These are phyloP conservation scores for Discostella stelligera DNA, from an alignment of 352 stramenopile genomes.

Conservation along the genomic window DNA sequence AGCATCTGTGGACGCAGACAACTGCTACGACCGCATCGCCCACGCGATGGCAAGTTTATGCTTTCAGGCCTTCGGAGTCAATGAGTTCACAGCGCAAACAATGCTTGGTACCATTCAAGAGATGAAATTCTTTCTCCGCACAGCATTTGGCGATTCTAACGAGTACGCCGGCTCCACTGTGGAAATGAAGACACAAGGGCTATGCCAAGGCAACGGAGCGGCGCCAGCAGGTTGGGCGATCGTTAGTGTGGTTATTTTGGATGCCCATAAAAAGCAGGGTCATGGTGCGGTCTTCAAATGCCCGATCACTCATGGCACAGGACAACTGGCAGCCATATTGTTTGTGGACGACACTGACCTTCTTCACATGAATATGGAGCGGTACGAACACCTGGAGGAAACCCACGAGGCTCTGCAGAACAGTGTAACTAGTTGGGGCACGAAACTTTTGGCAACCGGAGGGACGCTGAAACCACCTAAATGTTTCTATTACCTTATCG, in stretches of 20 bases:
- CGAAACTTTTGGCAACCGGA: slow-evolving; percentile 7
- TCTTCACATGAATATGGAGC: slow-evolving; percentile 14
- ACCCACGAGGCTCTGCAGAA: slow-evolving; percentile 8
- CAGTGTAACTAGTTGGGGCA: slow-evolving; percentile 10
- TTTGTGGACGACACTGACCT: slow-evolving; percentile 22
- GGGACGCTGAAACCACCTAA: slow-evolving; percentile 16
- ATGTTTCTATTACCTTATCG: no score
- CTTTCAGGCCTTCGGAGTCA: slow-evolving; percentile 15
- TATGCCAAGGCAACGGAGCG: slow-evolving; percentile 16
- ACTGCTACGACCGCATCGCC: no score
- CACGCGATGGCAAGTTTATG: no score
- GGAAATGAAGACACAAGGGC: background rate
- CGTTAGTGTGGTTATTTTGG: no score
- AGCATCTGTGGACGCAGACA: slow-evolving; percentile 12
- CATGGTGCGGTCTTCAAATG: slow-evolving; percentile 9
- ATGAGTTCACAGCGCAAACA: background rate
- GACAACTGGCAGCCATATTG: slow-evolving; percentile 6
- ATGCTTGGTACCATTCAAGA: no score
- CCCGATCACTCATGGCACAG: slow-evolving; percentile 16
- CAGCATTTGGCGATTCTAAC: no score
- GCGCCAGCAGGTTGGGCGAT: no score
- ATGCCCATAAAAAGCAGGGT: slow-evolving; percentile 3
- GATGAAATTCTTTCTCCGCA: no score
- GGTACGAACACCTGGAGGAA: background rate
- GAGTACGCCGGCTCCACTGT: background rate